These are phyloP conservation scores for Alnus glutinosa DNA, from an alignment of 306 rosid genomes.

Conservation along the genomic window DNA sequence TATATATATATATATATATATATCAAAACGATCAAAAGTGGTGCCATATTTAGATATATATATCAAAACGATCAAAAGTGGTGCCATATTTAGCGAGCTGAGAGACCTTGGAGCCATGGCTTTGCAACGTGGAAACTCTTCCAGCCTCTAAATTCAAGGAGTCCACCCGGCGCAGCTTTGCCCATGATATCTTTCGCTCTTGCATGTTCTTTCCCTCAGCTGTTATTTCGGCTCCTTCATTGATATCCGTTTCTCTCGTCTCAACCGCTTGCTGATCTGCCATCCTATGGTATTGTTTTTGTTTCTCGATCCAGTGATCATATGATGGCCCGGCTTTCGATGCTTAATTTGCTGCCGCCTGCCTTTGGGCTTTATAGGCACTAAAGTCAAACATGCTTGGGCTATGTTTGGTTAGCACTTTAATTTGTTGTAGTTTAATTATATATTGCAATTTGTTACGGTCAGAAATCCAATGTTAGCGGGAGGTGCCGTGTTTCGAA, in stretches of 20 bases:
- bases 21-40: too few species aligned
- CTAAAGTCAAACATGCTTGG: too few species aligned
- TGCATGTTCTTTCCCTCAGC: slow-evolving; percentile 8
- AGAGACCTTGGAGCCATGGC: slow-evolving; percentile 35
- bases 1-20: too few species aligned
- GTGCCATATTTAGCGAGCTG: neutral
- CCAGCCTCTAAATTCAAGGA: slow-evolving; percentile 89
- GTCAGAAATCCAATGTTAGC: too few species aligned
- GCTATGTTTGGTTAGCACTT: too few species aligned
- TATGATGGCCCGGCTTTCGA: too few species aligned
- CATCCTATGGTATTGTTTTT: neutral
- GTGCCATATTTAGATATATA: neutral
- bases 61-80: neutral
- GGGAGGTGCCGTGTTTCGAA: too few species aligned
- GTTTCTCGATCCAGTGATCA: slow-evolving; percentile 6
- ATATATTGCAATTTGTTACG: too few species aligned
- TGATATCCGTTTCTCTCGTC: neutral
- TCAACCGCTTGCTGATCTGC: neutral
- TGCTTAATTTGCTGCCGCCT: neutral
- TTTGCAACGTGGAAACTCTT: slow-evolving; percentile 39
- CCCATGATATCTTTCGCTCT: slow-evolving; percentile 59
- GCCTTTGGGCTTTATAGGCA: neutral
- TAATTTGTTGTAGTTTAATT: too few species aligned
- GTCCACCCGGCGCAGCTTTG: slow-evolving; percentile 67
- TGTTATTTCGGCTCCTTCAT: neutral